These are phyloP conservation scores for Scenedesmus sp. DNA, from an alignment of 163 green algal species.

Conservation along the genomic window DNA sequence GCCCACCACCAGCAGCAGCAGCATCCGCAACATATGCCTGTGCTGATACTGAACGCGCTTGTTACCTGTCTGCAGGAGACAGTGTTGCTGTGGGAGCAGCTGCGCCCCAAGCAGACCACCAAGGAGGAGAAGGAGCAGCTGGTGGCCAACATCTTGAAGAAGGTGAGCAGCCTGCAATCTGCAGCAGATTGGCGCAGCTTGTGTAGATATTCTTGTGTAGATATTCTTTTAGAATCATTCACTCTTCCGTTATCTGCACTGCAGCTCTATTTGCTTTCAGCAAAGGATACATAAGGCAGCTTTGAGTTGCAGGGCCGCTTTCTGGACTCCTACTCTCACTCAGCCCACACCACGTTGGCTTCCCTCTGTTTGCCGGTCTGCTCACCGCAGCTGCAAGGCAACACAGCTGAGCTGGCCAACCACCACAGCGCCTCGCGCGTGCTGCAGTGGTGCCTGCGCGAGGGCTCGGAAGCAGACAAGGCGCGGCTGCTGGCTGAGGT, in stretches of 20 bases:
- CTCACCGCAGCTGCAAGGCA: slow-evolving; percentile 66
- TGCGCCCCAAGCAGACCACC: slow-evolving; percentile 72
- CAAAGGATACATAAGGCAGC: no score
- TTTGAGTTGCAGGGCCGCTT: no score
- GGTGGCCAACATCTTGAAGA: slow-evolving; percentile 71
- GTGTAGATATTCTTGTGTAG: no score
- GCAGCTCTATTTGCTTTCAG: not conserved
- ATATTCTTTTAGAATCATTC: not conserved
- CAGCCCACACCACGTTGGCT: not conserved
- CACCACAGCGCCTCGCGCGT: slow-evolving; percentile 88
- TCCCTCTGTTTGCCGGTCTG: not conserved
- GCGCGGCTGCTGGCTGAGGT: slow-evolving; percentile 75
- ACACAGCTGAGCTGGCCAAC: slow-evolving; percentile 80
- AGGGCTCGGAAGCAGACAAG: slow-evolving; percentile 66
- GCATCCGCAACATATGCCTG: not conserved
- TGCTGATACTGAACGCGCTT: not conserved
- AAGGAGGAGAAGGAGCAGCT: slow-evolving; percentile 67
- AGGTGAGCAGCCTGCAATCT: slow-evolving; percentile 49
- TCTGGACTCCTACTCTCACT: not conserved
- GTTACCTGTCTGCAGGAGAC: slow-evolving; percentile 48
- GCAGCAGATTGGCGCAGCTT: not conserved
- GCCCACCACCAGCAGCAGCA: not conserved
- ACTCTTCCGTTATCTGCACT: not conserved
- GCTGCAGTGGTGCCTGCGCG: slow-evolving; percentile 88
- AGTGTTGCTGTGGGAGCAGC: slow-evolving; percentile 79